Evolutionary conservation across 768 basidiomycete genomes (phyloP).

Genomic region (Lactarius sp.): DNA sequence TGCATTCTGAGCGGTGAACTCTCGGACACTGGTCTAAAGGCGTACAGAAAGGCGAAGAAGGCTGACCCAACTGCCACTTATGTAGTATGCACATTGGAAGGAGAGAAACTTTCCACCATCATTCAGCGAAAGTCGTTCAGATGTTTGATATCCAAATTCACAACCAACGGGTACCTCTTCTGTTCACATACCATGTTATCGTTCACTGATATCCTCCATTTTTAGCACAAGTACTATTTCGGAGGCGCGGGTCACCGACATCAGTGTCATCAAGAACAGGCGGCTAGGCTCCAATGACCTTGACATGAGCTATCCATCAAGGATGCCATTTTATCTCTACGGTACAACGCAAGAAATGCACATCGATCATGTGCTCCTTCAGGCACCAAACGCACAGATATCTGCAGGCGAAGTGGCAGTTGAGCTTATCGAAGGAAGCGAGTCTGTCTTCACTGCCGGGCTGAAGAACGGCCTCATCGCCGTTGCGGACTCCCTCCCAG

Average conservation of each 20-base stretch:
- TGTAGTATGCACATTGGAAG: slow-evolving; percentile 26
- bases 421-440: slow-evolving; percentile 14
- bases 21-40: slow-evolving; percentile 20
- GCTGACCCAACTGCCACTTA: slow-evolving; percentile 25
- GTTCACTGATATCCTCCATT: not conserved
- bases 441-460: slow-evolving; percentile 9
- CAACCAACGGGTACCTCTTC: slow-evolving; percentile 13
- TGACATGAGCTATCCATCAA: slow-evolving; percentile 31
- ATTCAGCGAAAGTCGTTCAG: slow-evolving; percentile 9
- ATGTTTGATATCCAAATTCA: slow-evolving; percentile 21
- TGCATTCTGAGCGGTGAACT: slow-evolving; percentile 35
- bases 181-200: not conserved
- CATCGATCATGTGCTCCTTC: slow-evolving; percentile 35
- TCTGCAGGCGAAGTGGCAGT: slow-evolving; percentile 23
- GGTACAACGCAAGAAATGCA: slow-evolving; percentile 31
- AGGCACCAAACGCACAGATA: slow-evolving; percentile 28
- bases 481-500: slow-evolving; percentile 22
- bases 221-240: slow-evolving; percentile 19
- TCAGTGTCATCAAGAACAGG: slow-evolving; percentile 33
- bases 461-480: slow-evolving; percentile 23
- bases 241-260: slow-evolving; percentile 27
- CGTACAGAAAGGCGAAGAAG: slow-evolving; percentile 24
- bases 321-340: slow-evolving; percentile 41
- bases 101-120: slow-evolving; percentile 17
- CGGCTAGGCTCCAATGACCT: slow-evolving; percentile 31